These are phyloP conservation scores for Mycotypha africana DNA, from an alignment of 371 early-diverging fungal species.

Conservation along the genomic window DNA sequence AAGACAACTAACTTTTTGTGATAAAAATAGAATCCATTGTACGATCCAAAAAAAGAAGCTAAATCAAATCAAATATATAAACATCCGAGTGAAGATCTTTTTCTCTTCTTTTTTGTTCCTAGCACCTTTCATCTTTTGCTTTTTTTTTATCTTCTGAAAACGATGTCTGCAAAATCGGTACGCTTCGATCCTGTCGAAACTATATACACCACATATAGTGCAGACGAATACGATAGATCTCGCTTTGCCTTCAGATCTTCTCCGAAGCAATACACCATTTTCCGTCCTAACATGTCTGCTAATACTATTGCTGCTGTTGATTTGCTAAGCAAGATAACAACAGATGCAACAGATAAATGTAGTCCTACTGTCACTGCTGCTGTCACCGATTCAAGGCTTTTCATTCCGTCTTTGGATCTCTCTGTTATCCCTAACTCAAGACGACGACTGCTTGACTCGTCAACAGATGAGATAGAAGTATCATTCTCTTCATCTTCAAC, in stretches of 20 bases:
- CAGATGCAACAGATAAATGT: too few species aligned
- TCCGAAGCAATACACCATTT: background rate
- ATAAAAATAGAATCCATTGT: background rate
- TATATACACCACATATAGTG: conserved; percentile 19
- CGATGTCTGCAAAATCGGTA: conserved; percentile 17
- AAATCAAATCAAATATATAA: too few species aligned
- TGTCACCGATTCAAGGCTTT: conserved; percentile 4
- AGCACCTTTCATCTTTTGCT: background rate
- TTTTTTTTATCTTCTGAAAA: background rate
- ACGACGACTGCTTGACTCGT: conserved; percentile 16
- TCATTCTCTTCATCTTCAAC: background rate
- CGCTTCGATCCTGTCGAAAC: conserved; percentile 13
- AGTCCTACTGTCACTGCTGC: background rate
- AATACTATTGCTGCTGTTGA: too few species aligned
- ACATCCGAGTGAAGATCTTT: background rate
- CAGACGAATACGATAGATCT: conserved; percentile 28
- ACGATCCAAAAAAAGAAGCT: too few species aligned
- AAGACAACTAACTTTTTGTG: too few species aligned
- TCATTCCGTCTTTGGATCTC: conserved; percentile 20
- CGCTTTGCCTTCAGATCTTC: conserved; percentile 7
- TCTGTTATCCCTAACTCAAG: conserved; percentile 22
- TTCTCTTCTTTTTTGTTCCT: conserved; percentile 1
- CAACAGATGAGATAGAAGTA: too few species aligned
- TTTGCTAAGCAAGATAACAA: too few species aligned
- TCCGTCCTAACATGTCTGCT: too few species aligned